Evolutionary conservation across 2,329 filamentous ascomycete genomes (phyloP), one percentile per base, ranked within the genome.

Genomic region (Blastomyces emzantsi): DNA sequence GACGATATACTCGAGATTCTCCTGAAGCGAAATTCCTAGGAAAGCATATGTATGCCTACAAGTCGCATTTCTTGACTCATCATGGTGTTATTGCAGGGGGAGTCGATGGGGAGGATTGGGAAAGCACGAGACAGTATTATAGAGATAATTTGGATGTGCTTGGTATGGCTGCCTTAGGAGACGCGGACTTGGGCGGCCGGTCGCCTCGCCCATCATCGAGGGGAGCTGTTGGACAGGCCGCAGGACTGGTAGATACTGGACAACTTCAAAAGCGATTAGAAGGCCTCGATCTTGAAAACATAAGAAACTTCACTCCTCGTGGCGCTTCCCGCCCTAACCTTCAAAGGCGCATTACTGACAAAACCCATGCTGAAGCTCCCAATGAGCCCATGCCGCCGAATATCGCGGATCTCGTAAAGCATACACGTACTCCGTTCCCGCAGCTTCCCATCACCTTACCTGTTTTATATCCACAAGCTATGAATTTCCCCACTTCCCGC

Each of bases 11-110:
- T 33, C 75, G 74, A 9, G 71, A 78, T 8, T 79, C 75, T 8
- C 74, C 77, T 3, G 78, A 80, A 65, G 75, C 73, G 13, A 73
- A 75, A 54, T 73, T 74, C 30, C 69, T 80, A n/a, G 78, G 76
- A 5, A 74, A 74, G 62, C 71, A 73, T 47, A 68, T 80, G 57
- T 80, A 78, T 65, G 67, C 72, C 33, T 75, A 74, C 64, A 76
- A 79, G 63, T 78, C 77, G 4, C 73, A 74, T 52, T 75, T 79
- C 19, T 64, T 80, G 33, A 75, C 77, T 17, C 70, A 73, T 6
- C 74, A 76, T 66, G 78, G 78, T 5, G 69, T 79, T 2, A 64
- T 80, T 36, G 69, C 76, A 25, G 70, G 72, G 13, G 76, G 75
- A 1, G 69, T 75, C 36, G 73, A 78, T n/a, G 72, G 70, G 22